A percentile compares a stretch with the other conserved stretches of the same genome.
phyloP scores from a whole-genome alignment of 106 monocot species.

The Apostasia ramifera region DNA sequence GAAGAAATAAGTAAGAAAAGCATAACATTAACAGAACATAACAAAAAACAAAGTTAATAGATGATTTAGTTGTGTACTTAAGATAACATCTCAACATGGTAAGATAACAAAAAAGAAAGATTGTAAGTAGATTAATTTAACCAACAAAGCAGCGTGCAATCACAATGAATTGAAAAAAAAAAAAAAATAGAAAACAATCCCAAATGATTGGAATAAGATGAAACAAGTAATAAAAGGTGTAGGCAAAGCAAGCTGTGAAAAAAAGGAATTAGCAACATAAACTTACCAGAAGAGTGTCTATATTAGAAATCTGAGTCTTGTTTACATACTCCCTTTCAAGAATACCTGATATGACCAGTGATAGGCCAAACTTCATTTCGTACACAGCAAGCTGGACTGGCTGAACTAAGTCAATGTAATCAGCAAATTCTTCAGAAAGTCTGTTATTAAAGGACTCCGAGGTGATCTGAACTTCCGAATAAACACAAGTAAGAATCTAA shows the following conservation, averaged over 20 bases:
- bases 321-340: slow-evolving; percentile 47
- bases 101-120: too few species aligned
- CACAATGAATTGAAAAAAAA: background rate
- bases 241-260: background rate
- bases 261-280: background rate
- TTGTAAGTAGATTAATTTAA: too few species aligned
- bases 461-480: slow-evolving; percentile 32
- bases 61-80: too few species aligned
- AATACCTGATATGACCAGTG: slow-evolving; percentile 40
- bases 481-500: background rate
- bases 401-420: slow-evolving; percentile 71
- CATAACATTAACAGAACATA: too few species aligned
- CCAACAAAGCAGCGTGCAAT: background rate
- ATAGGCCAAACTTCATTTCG: slow-evolving; percentile 86
- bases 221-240: background rate
- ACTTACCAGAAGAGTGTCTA: slow-evolving; percentile 48
- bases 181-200: background rate
- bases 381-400: slow-evolving; percentile 88
- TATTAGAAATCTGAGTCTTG: slow-evolving; percentile 27
- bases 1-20: too few species aligned
- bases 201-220: background rate
- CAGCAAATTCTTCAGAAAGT: slow-evolving; percentile 55
- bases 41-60: too few species aligned
- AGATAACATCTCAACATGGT: too few species aligned
- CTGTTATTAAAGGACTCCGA: slow-evolving; percentile 49